Base-by-base conservation (phyloP, 192 early-diverging fungal genomes). In the Phycomyces nitens region DNA sequence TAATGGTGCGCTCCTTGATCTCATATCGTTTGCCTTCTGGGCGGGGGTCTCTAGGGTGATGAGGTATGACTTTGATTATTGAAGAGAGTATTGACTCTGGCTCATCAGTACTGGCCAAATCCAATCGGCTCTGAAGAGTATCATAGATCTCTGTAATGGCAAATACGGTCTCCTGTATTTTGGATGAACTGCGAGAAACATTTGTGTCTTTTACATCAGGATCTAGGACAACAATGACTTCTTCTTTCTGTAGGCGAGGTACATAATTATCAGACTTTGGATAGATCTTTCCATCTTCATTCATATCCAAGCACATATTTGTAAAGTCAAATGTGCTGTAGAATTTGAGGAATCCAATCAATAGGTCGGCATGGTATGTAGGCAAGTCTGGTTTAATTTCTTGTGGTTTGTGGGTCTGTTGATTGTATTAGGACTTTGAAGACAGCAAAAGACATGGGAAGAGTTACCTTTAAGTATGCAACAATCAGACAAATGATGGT, bases 401-500 rank as follows among this genome's bases (percentile, higher is more conserved):
- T 7, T 26, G 3, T 23, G 39, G n/a, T 43, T 21, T 40, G 40
- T 64, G 40, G 20, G 26, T 26, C 57, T 58, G 41, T 58, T 58
- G 16, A 21, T 0, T 41, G 5, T 23, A 1, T 43, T 50, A 18
- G 11, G 2, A 29, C 7, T 21, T 26, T 54, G 53, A 26, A 26
- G 53, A 29, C 49, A 5, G 49, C 2, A 50, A 22, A n/a, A n/a
- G n/a, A 50, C 10, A 4, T 20, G 2, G 49, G 9, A 9, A 2
- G 10, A 20, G 16, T 62, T 55, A 62, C 67, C 52, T 71, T 58
- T 26, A 72, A 34, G 34, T 49, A 72, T 21, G 43, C 47, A n/a
- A 72, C 71, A 27, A 73, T 63, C 3, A 73, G 43, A 27, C 71
- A 73, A 23, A 73, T 62, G 34, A 73, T 49, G 1, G 56, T 38